Conservation (phyloP, 805 yeast genomes). For the Sugiyamaella floridensis region DNA sequence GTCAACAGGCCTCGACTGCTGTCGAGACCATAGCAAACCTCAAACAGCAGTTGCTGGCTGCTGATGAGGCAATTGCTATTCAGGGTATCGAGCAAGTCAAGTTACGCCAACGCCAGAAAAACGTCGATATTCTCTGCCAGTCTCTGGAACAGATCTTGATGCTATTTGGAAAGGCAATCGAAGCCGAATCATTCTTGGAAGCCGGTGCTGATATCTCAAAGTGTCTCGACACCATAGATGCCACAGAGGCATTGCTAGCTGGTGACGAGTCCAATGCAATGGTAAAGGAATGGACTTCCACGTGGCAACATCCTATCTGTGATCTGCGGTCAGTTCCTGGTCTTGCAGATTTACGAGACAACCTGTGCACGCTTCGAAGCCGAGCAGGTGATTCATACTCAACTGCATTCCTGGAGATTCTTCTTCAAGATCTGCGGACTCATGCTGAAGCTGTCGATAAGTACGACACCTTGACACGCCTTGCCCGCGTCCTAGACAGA, state of each 20-base stretch:
- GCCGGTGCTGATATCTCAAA: conserved; percentile 40
- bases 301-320: conserved; percentile 31
- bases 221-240: conserved; percentile 52
- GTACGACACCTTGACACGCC: conserved; percentile 46
- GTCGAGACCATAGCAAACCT: conserved; percentile 43
- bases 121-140: conserved; percentile 58
- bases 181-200: conserved; percentile 42
- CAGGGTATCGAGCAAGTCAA: conserved; percentile 46
- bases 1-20: conserved; percentile 44
- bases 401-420: conserved; percentile 45
- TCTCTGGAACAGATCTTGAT: conserved; percentile 49
- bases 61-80: conserved; percentile 45
- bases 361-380: conserved; percentile 48
- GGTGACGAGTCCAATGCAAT: conserved; percentile 37
- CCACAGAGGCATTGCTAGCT: conserved; percentile 50
- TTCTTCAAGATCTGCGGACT: conserved; percentile 54
- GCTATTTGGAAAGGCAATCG: conserved; percentile 40
- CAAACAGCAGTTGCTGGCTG: conserved; percentile 36
- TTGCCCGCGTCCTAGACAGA: conserved; percentile 28
- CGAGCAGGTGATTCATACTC: conserved; percentile 67
- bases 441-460: conserved; percentile 48
- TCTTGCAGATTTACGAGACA: conserved; percentile 43
- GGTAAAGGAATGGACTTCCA: conserved; percentile 10
- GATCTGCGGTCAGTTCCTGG: conserved; percentile 46
- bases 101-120: conserved; percentile 45